A percentile compares a stretch with the other conserved stretches of the same genome.
phyloP scores from a whole-genome alignment of 1,284 basidiomycete genomes.

The Tilletia walkeri region DNA sequence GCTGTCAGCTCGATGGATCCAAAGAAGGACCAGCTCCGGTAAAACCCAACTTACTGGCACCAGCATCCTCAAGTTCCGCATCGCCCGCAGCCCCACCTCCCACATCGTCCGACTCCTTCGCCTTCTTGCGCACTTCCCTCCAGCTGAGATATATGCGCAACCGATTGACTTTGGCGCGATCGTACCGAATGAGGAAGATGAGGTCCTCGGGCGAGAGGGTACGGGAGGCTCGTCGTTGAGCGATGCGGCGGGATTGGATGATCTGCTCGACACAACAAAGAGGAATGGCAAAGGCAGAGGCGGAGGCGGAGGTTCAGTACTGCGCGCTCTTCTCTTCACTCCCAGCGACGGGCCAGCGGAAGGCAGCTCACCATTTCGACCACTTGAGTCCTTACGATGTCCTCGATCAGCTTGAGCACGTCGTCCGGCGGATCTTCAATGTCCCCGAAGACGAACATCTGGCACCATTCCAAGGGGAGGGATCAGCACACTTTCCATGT shows the following conservation, averaged over 20 bases:
- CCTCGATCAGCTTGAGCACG: constrained; percentile 87
- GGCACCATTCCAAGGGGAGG: constrained; percentile 4
- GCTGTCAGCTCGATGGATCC: constrained; percentile 63
- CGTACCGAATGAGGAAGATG: constrained; percentile 92
- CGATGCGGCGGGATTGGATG: constrained; percentile 80
- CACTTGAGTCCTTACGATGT: constrained; percentile 88
- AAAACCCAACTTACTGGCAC: neutral
- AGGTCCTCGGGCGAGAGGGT: constrained; percentile 89
- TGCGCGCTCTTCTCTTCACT: too few relatives aligned
- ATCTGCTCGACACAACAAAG: constrained; percentile 63
- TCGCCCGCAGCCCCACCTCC: constrained; percentile 76
- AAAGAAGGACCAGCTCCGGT: constrained; percentile 15
- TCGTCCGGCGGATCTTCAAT: constrained; percentile 83
- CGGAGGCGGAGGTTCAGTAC: too few relatives aligned
- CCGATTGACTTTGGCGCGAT: constrained; percentile 89
- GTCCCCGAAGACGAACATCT: constrained; percentile 98
- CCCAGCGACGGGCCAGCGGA: neutral
- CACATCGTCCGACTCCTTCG: constrained; percentile 73
- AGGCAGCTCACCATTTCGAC: constrained; percentile 74
- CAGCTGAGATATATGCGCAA: constrained; percentile 91
- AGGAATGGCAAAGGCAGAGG: neutral
- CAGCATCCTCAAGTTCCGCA: constrained; percentile 61
- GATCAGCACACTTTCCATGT: neutral
- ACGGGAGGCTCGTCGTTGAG: constrained; percentile 76
- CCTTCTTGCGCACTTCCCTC: constrained; percentile 95